These are phyloP conservation scores for Oenanthe sinensis DNA, from an alignment of 129 eudicot genomes.

Conservation along the genomic window DNA sequence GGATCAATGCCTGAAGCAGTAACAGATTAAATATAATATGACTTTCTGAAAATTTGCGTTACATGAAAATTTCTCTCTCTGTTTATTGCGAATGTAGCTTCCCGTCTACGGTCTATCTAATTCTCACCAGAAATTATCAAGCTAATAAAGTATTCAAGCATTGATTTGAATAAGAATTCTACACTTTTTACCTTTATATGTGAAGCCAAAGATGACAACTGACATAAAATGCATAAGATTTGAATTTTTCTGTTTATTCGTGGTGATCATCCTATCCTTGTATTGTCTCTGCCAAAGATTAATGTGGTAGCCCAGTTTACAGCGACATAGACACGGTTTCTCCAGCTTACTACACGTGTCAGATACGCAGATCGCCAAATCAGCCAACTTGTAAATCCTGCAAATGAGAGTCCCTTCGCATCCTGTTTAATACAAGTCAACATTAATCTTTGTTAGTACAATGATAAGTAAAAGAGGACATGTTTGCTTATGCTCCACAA, in stretches of 20 bases:
- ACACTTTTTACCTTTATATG: neutral
- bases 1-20: neutral
- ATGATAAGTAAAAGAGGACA: neutral
- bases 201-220: slow-evolving; percentile 15
- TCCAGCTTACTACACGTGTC: slow-evolving; percentile 95
- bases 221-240: neutral
- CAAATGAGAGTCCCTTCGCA: slow-evolving; percentile 60
- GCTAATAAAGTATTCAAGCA: neutral
- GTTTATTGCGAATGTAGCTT: slow-evolving; percentile 1
- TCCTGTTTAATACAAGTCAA: slow-evolving; percentile 32
- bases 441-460: neutral
- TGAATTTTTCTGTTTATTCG: neutral
- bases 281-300: slow-evolving; percentile 75
- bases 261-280: slow-evolving; percentile 41
- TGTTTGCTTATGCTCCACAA: neutral
- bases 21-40: neutral
- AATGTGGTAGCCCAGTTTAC: slow-evolving; percentile 90
- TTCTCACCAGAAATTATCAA: neutral
- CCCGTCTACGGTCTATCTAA: neutral
- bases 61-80: neutral
- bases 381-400: slow-evolving; percentile 88
- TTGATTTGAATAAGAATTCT: neutral
- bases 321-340: slow-evolving; percentile 85
- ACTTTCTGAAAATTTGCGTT: neutral
- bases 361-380: slow-evolving; percentile 95